These are phyloP conservation scores for Cytospora piceicola DNA, from an alignment of 2,329 filamentous ascomycete species.

Conservation along the genomic window DNA sequence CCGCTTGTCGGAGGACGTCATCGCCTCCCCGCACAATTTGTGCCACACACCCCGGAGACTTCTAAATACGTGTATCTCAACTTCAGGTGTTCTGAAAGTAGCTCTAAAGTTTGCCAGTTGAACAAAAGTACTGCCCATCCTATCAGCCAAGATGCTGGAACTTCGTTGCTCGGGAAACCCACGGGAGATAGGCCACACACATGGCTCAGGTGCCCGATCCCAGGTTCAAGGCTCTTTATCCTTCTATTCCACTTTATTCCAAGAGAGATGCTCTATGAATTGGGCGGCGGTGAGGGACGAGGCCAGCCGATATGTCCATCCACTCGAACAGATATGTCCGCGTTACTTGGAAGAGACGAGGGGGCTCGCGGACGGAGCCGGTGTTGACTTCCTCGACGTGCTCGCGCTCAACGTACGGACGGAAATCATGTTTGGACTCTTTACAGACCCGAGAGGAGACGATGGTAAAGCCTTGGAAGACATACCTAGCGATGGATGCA, in stretches of 20 bases:
- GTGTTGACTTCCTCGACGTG: constrained; percentile 25
- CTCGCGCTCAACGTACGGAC: constrained; percentile 31
- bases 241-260: constrained; percentile 27
- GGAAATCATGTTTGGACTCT: constrained; percentile 30
- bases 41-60: background rate
- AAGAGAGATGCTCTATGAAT: constrained; percentile 20
- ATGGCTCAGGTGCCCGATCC: constrained; percentile 21
- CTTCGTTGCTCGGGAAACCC: constrained; percentile 27
- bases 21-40: constrained; percentile 1
- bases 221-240: constrained; percentile 25
- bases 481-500: constrained; percentile 31
- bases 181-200: constrained; percentile 23
- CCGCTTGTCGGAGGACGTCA: constrained; percentile 3
- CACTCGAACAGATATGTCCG: constrained; percentile 7
- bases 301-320: constrained; percentile 17
- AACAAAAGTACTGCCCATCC: background rate
- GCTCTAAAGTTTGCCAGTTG: no score
- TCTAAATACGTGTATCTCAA: no score
- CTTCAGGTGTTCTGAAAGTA: background rate
- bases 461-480: background rate
- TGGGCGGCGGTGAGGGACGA: constrained; percentile 24
- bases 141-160: constrained; percentile 9
- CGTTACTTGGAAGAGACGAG: constrained; percentile 29
- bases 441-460: constrained; percentile 4
- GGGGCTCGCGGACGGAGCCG: constrained; percentile 25